Conservation (phyloP, 257 asterid genomes). For the Asclepias syriaca region DNA sequence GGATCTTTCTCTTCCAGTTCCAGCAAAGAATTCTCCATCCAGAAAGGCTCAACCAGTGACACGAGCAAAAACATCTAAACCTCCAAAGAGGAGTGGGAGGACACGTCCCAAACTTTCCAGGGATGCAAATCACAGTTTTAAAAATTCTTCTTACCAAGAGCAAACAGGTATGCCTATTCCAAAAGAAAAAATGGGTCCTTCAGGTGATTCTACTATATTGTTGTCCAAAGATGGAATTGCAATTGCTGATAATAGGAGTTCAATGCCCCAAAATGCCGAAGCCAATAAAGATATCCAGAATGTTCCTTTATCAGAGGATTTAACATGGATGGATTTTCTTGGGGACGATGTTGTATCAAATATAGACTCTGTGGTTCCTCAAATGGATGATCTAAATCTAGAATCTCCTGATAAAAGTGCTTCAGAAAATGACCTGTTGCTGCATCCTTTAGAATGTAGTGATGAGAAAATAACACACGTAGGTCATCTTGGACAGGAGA, state of each 20-base stretch:
- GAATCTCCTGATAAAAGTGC: conserved; percentile 38
- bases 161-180: conserved; percentile 29
- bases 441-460: conserved; percentile 24
- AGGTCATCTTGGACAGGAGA: conserved; percentile 29
- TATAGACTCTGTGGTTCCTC: conserved; percentile 21
- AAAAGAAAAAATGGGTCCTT: conserved; percentile 25
- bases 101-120: conserved; percentile 38
- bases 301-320: conserved; percentile 26
- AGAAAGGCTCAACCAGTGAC: conserved; percentile 37
- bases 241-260: conserved; percentile 48
- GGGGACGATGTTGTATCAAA: conserved; percentile 28
- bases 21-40: conserved; percentile 65
- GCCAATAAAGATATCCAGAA: conserved; percentile 25
- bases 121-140: conserved; percentile 36
- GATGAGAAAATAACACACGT: conserved; percentile 20
- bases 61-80: conserved; percentile 70
- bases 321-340: conserved; percentile 58
- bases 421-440: conserved; percentile 24
- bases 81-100: conserved; percentile 56
- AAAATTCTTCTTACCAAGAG: conserved; percentile 26
- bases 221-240: conserved; percentile 31
- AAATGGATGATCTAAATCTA: conserved; percentile 33
- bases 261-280: conserved; percentile 25
- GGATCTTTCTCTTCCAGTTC: conserved; percentile 89
- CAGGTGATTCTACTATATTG: conserved; percentile 33